Conservation (phyloP, 2,329 filamentous ascomycete genomes). For the Beauveria pseudobassiana region DNA sequence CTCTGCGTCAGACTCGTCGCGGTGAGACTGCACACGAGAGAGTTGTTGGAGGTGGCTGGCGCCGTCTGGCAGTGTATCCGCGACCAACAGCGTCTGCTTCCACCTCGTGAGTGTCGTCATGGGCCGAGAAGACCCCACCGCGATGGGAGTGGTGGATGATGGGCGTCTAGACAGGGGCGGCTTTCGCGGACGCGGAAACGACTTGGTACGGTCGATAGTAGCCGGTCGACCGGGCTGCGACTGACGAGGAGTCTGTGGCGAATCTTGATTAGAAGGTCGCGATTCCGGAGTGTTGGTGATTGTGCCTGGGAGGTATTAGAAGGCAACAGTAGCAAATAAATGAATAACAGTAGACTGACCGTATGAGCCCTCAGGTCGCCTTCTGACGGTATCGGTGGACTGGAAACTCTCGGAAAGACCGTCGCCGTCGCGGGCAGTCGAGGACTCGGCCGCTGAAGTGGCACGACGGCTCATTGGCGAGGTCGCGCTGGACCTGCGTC, state of each 20-base stretch:
- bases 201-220: slow-evolving; percentile 40
- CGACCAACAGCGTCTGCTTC: slow-evolving; percentile 55
- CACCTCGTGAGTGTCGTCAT: slow-evolving; percentile 78
- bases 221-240: slow-evolving; percentile 28
- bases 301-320: slow-evolving; percentile 23
- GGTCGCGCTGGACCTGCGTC: slow-evolving; percentile 17
- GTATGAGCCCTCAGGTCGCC: slow-evolving; percentile 48
- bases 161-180: slow-evolving; percentile 65
- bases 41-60: slow-evolving; percentile 24
- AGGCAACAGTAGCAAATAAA: neutral
- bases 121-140: slow-evolving; percentile 81
- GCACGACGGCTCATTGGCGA: slow-evolving; percentile 44
- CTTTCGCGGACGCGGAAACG: slow-evolving; percentile 53
- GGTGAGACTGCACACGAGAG: slow-evolving; percentile 36
- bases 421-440: slow-evolving; percentile 32
- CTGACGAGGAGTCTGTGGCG: slow-evolving; percentile 6
- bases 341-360: slow-evolving; percentile 35
- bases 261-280: neutral
- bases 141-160: slow-evolving; percentile 71
- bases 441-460: slow-evolving; percentile 29
- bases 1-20: slow-evolving; percentile 14
- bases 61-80: slow-evolving; percentile 26
- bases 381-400: slow-evolving; percentile 52
- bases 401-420: slow-evolving; percentile 47
- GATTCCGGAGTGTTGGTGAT: slow-evolving; percentile 14